Evolutionary conservation across 2,329 filamentous ascomycete genomes (phyloP).

Genomic region (Cladosporium sp.): DNA sequence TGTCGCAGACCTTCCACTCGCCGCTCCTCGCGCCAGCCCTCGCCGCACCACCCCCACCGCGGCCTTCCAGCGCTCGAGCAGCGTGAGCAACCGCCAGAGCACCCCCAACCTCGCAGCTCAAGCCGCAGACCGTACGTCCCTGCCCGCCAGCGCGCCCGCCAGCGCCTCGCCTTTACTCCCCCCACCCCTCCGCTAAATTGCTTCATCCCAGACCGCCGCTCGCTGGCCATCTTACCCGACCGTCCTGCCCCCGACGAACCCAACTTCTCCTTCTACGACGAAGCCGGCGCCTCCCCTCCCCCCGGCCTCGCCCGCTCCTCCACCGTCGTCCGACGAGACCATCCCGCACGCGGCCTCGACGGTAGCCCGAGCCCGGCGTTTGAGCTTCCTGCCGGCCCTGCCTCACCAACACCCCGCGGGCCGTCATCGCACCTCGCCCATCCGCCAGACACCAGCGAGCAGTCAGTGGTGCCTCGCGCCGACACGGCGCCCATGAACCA

Average conservation of each 20-base stretch:
- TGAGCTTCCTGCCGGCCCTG: constrained; percentile 1
- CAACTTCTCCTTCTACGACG: constrained; percentile 14
- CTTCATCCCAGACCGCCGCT: constrained; percentile 18
- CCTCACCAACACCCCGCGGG: constrained; percentile 10
- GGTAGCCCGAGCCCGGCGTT: neutral
- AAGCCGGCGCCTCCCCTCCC: constrained; percentile 12
- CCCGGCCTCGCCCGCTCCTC: constrained; percentile 21
- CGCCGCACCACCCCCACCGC: neutral
- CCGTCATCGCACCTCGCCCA: constrained; percentile 8
- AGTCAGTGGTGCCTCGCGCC: constrained; percentile 10
- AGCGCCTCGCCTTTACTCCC: neutral
- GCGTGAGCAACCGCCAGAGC: neutral
- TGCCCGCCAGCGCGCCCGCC: neutral
- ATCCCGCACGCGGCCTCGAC: constrained; percentile 5
- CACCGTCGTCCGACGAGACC: constrained; percentile 20
- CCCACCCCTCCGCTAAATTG: neutral
- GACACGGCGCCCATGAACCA: constrained; percentile 25
- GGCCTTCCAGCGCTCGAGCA: constrained; percentile 6
- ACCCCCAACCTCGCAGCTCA: neutral
- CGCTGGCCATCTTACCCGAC: constrained; percentile 18
- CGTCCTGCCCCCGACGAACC: constrained; percentile 11
- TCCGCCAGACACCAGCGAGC: constrained; percentile 2
- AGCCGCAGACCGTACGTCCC: constrained; percentile 4
- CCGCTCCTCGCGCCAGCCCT: neutral
- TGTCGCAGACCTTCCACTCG: constrained; percentile 5